A percentile compares a stretch with the other conserved stretches of the same genome.
These are phyloP conservation scores for Fusarium albosuccineum DNA, from an alignment of 2,329 filamentous ascomycete species.

Conservation along the genomic window DNA sequence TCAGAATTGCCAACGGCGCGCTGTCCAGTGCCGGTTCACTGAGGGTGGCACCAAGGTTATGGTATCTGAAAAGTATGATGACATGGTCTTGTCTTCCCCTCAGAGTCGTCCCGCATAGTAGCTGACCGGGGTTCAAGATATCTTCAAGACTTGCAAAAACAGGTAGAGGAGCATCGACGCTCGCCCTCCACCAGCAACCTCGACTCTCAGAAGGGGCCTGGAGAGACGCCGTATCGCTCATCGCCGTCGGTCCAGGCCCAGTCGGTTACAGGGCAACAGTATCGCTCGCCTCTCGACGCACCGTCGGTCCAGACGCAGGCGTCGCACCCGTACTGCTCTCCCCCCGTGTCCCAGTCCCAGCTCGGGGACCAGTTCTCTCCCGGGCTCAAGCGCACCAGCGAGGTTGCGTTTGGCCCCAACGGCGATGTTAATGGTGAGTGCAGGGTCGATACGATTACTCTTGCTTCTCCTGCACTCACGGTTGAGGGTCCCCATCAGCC, in stretches of 20 bases:
- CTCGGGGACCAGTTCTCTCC: slow-evolving; percentile 8
- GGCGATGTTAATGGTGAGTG: slow-evolving; percentile 28
- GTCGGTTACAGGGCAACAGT: slow-evolving; percentile 28
- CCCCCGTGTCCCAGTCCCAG: slow-evolving; percentile 18
- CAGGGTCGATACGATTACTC: slow-evolving; percentile 11
- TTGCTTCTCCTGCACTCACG: slow-evolving; percentile 39
- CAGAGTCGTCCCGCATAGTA: neutral
- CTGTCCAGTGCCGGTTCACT: slow-evolving; percentile 49
- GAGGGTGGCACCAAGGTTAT: slow-evolving; percentile 48
- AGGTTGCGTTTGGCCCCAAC: slow-evolving; percentile 29
- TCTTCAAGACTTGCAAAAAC: slow-evolving; percentile 43
- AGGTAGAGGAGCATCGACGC: slow-evolving; percentile 33
- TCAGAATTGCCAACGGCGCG: slow-evolving; percentile 49
- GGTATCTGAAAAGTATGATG: slow-evolving; percentile 50
- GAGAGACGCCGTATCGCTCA: slow-evolving; percentile 21
- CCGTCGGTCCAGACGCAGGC: slow-evolving; percentile 12
- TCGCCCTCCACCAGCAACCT: slow-evolving; percentile 22
- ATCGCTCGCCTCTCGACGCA: slow-evolving; percentile 29
- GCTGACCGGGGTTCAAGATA: slow-evolving; percentile 37
- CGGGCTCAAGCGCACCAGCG: slow-evolving; percentile 22
- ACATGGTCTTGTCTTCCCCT: neutral
- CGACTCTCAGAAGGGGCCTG: neutral
- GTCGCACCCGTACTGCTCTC: slow-evolving; percentile 28
- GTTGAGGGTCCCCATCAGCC: slow-evolving; percentile 20
- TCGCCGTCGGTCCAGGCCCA: slow-evolving; percentile 16